Percentiles rank a stretch among this genome's conserved stretches.
phyloP scores from a whole-genome alignment of 345 rosid genomes.

The Ceriops decandra region DNA sequence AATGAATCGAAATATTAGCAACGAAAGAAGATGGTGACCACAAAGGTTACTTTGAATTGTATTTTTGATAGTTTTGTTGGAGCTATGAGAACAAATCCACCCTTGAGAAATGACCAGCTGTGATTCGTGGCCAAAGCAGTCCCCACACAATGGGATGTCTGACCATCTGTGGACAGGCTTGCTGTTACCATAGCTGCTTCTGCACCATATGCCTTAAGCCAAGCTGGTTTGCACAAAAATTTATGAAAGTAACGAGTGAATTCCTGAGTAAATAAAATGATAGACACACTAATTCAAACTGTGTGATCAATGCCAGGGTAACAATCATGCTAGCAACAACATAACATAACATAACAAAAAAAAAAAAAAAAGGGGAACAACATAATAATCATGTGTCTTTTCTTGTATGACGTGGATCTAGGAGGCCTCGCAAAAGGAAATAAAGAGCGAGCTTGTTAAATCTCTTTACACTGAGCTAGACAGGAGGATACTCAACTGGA shows the following conservation, averaged over 20 bases:
- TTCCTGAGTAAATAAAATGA: neutral
- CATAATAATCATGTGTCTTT: too few relatives aligned
- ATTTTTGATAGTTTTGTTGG: conserved; percentile 46
- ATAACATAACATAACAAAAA: too few relatives aligned
- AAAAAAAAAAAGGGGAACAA: too few relatives aligned
- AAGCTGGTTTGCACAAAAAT: conserved; percentile 35
- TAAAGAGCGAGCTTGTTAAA: neutral
- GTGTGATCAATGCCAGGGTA: too few relatives aligned
- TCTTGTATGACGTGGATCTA: neutral
- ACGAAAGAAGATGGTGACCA: neutral
- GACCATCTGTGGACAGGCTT: conserved; percentile 49
- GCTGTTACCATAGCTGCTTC: conserved; percentile 50
- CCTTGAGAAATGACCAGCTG: conserved; percentile 97
- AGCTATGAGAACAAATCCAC: conserved; percentile 62
- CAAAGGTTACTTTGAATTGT: conserved; percentile 43
- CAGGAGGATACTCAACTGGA: conserved; percentile 48
- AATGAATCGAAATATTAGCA: too few relatives aligned
- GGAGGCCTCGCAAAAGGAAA: neutral
- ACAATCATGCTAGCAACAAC: too few relatives aligned
- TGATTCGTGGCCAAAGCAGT: conserved; percentile 56
- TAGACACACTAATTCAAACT: neutral
- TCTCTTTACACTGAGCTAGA: neutral
- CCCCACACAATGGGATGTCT: conserved; percentile 48
- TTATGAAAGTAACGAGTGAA: neutral
- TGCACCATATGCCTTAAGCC: conserved; percentile 62